These are phyloP conservation scores for Mortierella sp. DNA, from an alignment of 371 early-diverging fungal species.

Conservation along the genomic window DNA sequence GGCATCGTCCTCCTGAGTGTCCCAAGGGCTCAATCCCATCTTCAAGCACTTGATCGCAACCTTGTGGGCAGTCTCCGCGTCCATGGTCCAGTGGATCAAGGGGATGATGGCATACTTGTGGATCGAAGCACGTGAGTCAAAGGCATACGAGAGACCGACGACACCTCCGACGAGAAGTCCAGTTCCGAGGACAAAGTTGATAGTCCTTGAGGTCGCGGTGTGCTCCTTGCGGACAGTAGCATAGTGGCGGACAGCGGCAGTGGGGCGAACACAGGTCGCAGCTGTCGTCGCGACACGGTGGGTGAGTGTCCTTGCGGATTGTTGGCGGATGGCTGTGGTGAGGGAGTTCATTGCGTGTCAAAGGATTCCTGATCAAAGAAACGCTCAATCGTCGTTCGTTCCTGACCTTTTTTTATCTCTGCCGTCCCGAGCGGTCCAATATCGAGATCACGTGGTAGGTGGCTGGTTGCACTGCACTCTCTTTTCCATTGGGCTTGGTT, in stretches of 20 bases:
- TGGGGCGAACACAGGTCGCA: constrained; percentile 21
- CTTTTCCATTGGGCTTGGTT: not conserved
- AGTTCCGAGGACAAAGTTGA: constrained; percentile 61
- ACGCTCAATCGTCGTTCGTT: constrained; percentile 3
- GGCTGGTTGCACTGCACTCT: not conserved
- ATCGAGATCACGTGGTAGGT: not conserved
- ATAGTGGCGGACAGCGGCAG: constrained; percentile 37
- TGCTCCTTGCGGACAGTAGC: constrained; percentile 54
- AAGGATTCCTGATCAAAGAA: constrained; percentile 18
- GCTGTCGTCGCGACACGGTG: constrained; percentile 15
- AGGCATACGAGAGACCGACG: constrained; percentile 65
- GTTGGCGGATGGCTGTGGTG: constrained; percentile 34
- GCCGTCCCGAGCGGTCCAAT: not conserved
- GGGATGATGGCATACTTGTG: constrained; percentile 75
- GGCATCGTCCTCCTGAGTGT: constrained; percentile 62
- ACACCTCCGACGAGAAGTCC: constrained; percentile 46
- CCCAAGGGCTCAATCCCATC: constrained; percentile 70
- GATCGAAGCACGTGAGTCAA: constrained; percentile 79
- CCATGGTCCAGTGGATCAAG: constrained; percentile 71
- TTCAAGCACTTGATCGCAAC: constrained; percentile 69
- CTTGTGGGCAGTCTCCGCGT: constrained; percentile 81
- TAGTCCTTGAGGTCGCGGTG: constrained; percentile 38
- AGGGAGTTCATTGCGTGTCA: constrained; percentile 34
- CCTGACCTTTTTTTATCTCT: not conserved
- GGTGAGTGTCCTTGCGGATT: constrained; percentile 17